Evolutionary conservation across 2,329 filamentous ascomycete species (phyloP).

Genomic region (Ceratocystis diversiconidia): DNA sequence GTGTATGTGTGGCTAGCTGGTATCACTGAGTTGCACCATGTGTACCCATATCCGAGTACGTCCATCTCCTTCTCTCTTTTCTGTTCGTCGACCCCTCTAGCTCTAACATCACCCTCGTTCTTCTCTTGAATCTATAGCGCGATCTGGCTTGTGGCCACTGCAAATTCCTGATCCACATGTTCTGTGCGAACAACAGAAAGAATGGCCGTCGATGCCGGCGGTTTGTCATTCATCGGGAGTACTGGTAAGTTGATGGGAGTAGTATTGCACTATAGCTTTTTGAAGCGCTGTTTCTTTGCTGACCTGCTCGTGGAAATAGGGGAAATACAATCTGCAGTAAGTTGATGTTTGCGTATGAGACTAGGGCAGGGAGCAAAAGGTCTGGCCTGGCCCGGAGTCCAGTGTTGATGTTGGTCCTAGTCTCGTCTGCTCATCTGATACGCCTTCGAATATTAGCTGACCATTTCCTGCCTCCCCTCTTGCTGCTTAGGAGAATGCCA

Average conservation of each 20-base stretch:
- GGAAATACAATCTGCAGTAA: background rate
- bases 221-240: constrained; percentile 4
- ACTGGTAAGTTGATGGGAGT: background rate
- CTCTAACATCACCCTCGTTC: background rate
- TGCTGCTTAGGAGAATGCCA: background rate
- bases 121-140: background rate
- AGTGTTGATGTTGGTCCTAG: too few species aligned
- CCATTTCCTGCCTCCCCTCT: background rate
- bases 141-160: constrained; percentile 5
- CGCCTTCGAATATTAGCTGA: too few species aligned
- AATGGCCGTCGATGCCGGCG: background rate
- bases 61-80: background rate
- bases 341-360: background rate
- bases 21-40: background rate
- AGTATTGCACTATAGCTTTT: background rate
- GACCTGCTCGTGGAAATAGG: background rate
- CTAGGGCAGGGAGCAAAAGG: too few species aligned
- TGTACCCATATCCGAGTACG: constrained; percentile 8
- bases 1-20: too few species aligned
- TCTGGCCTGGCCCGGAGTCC: too few species aligned
- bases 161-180: constrained; percentile 3
- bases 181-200: background rate
- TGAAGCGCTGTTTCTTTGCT: background rate
- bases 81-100: background rate
- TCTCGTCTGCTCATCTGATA: too few species aligned